These are phyloP conservation scores for Diaporthe longicolla DNA, from an alignment of 2,329 filamentous ascomycete genomes.

Conservation along the genomic window DNA sequence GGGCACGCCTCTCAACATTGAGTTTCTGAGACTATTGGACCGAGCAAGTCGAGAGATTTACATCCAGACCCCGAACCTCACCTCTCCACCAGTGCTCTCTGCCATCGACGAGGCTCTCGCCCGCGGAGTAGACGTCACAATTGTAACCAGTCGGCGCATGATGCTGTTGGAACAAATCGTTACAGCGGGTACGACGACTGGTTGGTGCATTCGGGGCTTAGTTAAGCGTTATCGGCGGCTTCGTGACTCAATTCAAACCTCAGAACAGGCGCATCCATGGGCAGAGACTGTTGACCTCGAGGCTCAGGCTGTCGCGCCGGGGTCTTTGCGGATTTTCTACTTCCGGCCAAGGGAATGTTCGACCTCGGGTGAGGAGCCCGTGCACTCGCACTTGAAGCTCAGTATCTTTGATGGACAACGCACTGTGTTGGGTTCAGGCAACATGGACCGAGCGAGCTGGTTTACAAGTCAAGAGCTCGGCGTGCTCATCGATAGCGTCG, in stretches of 20 bases:
- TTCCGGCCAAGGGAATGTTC: slow-evolving; percentile 59
- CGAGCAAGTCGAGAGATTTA: slow-evolving; percentile 72
- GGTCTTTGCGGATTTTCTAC: slow-evolving; percentile 71
- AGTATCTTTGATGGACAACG: slow-evolving; percentile 79
- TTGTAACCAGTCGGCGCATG: slow-evolving; percentile 77
- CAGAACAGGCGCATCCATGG: slow-evolving; percentile 48
- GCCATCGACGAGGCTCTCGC: slow-evolving; percentile 72
- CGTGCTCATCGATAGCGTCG: slow-evolving; percentile 65
- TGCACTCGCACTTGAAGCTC: slow-evolving; percentile 84
- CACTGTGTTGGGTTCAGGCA: slow-evolving; percentile 82
- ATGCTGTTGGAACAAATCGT: slow-evolving; percentile 87
- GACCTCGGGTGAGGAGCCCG: slow-evolving; percentile 67
- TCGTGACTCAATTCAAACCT: background rate
- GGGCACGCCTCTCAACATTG: slow-evolving; percentile 76
- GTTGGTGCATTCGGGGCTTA: slow-evolving; percentile 72
- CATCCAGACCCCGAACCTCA: slow-evolving; percentile 85
- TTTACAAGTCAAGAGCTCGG: slow-evolving; percentile 89
- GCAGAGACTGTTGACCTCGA: slow-evolving; percentile 56
- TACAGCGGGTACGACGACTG: slow-evolving; percentile 82
- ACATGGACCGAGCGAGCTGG: slow-evolving; percentile 89
- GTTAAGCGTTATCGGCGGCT: slow-evolving; percentile 64
- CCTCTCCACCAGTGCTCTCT: slow-evolving; percentile 73
- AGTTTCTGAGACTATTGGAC: slow-evolving; percentile 72
- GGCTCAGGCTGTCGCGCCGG: slow-evolving; percentile 56
- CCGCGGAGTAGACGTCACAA: slow-evolving; percentile 76